phyloP scores from a whole-genome alignment of 345 rosid genomes.

The Draba incana region DNA sequence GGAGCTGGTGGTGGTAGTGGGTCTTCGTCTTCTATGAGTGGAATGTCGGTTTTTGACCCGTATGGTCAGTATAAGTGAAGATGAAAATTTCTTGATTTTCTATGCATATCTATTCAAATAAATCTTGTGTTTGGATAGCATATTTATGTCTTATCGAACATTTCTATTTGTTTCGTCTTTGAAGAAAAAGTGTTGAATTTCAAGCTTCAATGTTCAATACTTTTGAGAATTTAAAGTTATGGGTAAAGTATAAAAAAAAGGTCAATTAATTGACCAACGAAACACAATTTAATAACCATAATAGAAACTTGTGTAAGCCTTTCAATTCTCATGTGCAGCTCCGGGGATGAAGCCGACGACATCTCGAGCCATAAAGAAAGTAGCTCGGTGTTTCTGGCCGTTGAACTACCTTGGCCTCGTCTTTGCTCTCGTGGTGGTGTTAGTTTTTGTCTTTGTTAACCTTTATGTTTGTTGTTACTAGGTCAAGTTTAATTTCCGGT shows the following conservation, averaged over 20 bases:
- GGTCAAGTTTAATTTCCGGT: not conserved
- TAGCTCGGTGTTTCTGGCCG: not conserved
- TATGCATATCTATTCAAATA: constrained; percentile 2
- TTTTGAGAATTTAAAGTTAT: constrained; percentile 7
- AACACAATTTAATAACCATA: not conserved
- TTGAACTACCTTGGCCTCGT: not conserved
- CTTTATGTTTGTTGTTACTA: not conserved
- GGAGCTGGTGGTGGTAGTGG: not conserved
- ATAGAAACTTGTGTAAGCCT: not conserved
- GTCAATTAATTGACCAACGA: not conserved
- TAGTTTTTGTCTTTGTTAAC: not conserved
- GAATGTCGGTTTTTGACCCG: constrained; percentile 34
- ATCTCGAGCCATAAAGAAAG: not conserved
- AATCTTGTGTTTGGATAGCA: constrained; percentile 17
- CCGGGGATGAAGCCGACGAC: not conserved
- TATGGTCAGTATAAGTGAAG: constrained; percentile 42
- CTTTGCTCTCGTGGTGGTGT: not conserved
- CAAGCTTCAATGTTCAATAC: not conserved
- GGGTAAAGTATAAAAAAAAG: not conserved
- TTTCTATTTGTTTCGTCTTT: constrained; percentile 25
- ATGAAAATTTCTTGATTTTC: not conserved
- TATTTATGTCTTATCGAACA: constrained; percentile 13
- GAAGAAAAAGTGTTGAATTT: not conserved
- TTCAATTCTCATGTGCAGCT: not conserved
- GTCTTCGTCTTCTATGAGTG: constrained; percentile 29